Evolutionary conservation across 805 yeast genomes (phyloP).

Genomic region (Wickerhamomyces silvicola): DNA sequence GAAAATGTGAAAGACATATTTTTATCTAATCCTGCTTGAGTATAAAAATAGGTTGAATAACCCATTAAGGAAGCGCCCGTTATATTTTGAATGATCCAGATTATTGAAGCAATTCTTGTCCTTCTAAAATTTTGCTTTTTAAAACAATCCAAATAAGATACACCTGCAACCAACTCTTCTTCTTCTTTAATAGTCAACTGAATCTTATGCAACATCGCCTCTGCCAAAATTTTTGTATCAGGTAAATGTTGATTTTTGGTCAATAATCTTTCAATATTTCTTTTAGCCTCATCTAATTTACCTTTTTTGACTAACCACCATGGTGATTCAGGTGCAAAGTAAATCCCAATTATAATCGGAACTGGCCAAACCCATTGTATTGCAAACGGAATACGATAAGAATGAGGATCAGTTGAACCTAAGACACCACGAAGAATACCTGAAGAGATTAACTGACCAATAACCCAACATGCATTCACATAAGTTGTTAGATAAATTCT

Average conservation of each 20-base stretch:
- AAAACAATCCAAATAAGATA: conserved; percentile 37
- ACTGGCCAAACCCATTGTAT: conserved; percentile 22
- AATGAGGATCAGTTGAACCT: conserved; percentile 12
- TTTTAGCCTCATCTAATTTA: conserved; percentile 27
- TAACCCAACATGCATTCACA: conserved; percentile 34
- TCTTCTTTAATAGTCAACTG: conserved; percentile 26
- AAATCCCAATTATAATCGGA: conserved; percentile 27
- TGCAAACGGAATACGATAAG: conserved; percentile 33
- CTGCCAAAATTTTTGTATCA: conserved; percentile 16
- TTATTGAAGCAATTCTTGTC: conserved; percentile 31
- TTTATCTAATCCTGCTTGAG: conserved; percentile 40
- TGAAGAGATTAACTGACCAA: conserved; percentile 34
- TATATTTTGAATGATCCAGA: conserved; percentile 39
- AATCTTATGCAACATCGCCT: conserved; percentile 28
- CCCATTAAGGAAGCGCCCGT: conserved; percentile 41
- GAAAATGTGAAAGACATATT: conserved; percentile 36
- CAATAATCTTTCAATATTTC: conserved; percentile 21
- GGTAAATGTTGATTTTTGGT: conserved; percentile 9
- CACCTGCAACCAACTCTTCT: conserved; percentile 17
- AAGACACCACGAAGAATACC: conserved; percentile 21
- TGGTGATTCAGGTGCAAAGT: conserved; percentile 40
- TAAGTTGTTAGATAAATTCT: conserved; percentile 35
- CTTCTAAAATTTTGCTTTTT: conserved; percentile 37
- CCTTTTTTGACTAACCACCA: conserved; percentile 38
- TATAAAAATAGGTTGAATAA: conserved; percentile 44